Evolutionary conservation across 805 yeast species (phyloP), one percentile per base, ranked within the genome.

Genomic region (Candida dajiaensis): DNA sequence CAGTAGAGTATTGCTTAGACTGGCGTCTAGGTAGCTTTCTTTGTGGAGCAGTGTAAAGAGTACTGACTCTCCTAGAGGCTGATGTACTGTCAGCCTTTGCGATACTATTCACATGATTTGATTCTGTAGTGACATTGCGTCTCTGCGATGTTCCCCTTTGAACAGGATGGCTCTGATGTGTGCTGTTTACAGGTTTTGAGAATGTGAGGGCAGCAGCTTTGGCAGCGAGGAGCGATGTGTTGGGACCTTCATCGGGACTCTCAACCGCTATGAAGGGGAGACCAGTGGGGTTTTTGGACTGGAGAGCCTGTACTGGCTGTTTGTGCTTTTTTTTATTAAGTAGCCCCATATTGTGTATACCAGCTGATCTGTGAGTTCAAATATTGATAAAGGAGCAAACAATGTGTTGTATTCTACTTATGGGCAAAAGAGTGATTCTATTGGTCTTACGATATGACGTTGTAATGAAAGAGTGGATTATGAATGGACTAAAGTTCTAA

Each of bases 111-210:
- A 11, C 36, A 33, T 19, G n/a, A 13, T 25, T 16, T 33, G 36
- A 6, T 4, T 33, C 36, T n/a, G 20, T 6, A 7, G 31, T n/a
- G n/a, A 13, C 13, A 28, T 13, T 28, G 31, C 4, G 15, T 28
- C 31, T 28, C n/a, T 13, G 31, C 4, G 31, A 28, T 3, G n/a
- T 13, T 13, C 31, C 13, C 31, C 31, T 28, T 11, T 28, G 31
- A 16, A 33, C 20, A 5, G 20, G 23, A 3, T 18, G 42, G 6
- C 53, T 62, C 40, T 63, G 71, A 41, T 63, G 66, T 18, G 25
- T 54, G 49, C 9, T 28, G 19, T 40, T 28, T 41, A 2, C 21
- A 20, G 42, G 37, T 15, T 42, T 42, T 41, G 45, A 44, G 29
- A 44, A 42, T 12, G 42, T 39, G 15, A 39, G 29, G 1, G 51